A percentile compares a stretch with the other conserved stretches of the same genome.
Conservation (phyloP, 2,329 filamentous ascomycete species). For the Tolypocladium amazonense region DNA sequence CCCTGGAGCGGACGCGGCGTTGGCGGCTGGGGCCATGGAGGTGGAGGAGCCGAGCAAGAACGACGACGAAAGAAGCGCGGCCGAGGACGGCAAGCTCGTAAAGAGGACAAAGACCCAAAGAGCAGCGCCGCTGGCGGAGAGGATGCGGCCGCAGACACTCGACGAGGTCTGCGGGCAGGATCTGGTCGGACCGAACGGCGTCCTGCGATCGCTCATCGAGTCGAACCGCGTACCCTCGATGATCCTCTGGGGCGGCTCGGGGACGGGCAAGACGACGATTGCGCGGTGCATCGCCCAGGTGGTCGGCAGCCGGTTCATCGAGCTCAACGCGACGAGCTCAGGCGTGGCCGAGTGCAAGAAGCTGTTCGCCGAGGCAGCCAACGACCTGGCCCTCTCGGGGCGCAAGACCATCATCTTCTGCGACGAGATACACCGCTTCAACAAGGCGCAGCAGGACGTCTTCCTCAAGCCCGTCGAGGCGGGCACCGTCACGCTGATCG, state of each 20-base stretch:
- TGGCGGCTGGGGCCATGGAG: not conserved
- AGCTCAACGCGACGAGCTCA: constrained; percentile 87
- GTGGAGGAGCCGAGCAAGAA: not conserved
- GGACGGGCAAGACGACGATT: constrained; percentile 84
- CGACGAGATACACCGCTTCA: constrained; percentile 92
- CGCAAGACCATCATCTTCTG: constrained; percentile 94
- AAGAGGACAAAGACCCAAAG: constrained; percentile 62
- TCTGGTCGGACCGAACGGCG: constrained; percentile 73
- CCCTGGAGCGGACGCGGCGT: constrained; percentile 24
- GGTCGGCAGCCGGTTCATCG: constrained; percentile 78
- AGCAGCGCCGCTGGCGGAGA: constrained; percentile 78
- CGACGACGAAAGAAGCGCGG: constrained; percentile 3
- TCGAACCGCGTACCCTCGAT: constrained; percentile 81
- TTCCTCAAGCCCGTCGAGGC: constrained; percentile 88
- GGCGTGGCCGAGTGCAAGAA: constrained; percentile 89
- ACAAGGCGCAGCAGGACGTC: constrained; percentile 86
- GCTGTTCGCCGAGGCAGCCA: constrained; percentile 74
- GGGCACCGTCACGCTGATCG: constrained; percentile 83
- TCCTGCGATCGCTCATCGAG: constrained; percentile 79
- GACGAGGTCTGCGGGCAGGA: constrained; percentile 89
- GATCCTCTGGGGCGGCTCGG: constrained; percentile 82
- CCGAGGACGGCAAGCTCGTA: constrained; percentile 14
- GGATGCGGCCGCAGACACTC: constrained; percentile 76
- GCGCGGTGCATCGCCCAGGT: constrained; percentile 78
- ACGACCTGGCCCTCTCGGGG: constrained; percentile 70